A percentile compares a stretch with the other conserved stretches of the same genome.
Evolutionary conservation across 192 early-diverging fungal genomes (phyloP).

Genomic region (Mortierella hygrophila): DNA sequence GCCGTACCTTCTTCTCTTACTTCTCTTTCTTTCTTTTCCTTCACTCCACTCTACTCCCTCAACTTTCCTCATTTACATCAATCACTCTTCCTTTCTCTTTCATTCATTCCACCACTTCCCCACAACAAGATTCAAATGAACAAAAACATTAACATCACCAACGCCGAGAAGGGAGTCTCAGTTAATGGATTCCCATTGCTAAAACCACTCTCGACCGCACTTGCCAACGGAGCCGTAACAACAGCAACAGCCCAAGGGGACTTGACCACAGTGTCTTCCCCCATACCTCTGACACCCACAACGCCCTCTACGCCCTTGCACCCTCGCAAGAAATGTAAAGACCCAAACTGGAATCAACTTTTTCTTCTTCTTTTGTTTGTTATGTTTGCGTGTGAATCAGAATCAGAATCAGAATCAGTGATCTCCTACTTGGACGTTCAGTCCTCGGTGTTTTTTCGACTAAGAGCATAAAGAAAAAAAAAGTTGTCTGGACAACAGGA

Average conservation of each 20-base stretch:
- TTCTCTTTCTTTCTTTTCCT: background rate
- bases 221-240: background rate
- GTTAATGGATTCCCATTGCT: slow-evolving; percentile 28
- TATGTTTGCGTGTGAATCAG: background rate
- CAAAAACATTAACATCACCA: slow-evolving; percentile 12
- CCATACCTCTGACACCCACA: background rate
- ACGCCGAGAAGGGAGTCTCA: background rate
- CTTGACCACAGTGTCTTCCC: background rate
- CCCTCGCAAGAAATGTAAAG: slow-evolving; percentile 53
- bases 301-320: slow-evolving; percentile 23
- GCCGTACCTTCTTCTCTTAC: background rate
- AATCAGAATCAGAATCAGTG: background rate
- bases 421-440: background rate
- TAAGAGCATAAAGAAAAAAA: background rate
- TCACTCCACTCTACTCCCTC: slow-evolving; percentile 5
- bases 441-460: background rate
- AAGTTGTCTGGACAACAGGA: background rate
- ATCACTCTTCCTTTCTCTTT: background rate
- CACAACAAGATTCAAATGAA: slow-evolving; percentile 5
- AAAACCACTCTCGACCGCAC: slow-evolving; percentile 19
- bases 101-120: slow-evolving; percentile 5
- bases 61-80: background rate
- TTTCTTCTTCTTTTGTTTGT: background rate
- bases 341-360: background rate
- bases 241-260: background rate